A percentile compares a stretch with the other conserved stretches of the same genome.
Conservation (phyloP, 352 stramenopile genomes). For the Pythium utonaiense region DNA sequence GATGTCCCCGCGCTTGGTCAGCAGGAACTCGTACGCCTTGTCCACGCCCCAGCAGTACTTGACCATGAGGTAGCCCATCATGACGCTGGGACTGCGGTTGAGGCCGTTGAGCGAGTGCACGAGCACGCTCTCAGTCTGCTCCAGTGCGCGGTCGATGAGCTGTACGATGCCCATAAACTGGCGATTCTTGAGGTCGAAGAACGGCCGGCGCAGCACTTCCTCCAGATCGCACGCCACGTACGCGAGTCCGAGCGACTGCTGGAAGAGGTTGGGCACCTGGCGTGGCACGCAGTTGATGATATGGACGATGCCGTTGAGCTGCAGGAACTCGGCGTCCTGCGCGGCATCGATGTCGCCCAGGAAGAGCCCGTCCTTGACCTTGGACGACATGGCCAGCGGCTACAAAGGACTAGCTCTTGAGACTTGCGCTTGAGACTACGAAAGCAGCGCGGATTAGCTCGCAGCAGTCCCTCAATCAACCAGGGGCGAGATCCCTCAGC, state of each 20-base stretch:
- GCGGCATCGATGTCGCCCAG: constrained; percentile 91
- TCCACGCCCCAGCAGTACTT: constrained; percentile 92
- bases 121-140: constrained; percentile 83
- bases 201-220: constrained; percentile 55
- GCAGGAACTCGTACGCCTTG: constrained; percentile 90
- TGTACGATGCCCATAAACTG: constrained; percentile 81
- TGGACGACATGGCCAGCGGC: constrained; percentile 77
- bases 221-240: constrained; percentile 78
- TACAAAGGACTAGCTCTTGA: neutral
- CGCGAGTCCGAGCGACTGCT: constrained; percentile 76
- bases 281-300: constrained; percentile 91
- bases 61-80: constrained; percentile 90
- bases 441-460: neutral
- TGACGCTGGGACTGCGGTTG: constrained; percentile 77
- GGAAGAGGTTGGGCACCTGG: constrained; percentile 90
- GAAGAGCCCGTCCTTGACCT: constrained; percentile 94
- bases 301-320: constrained; percentile 91
- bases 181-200: constrained; percentile 83
- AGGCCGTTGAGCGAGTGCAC: constrained; percentile 85
- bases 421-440: neutral
- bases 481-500: no score
- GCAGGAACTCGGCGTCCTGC: constrained; percentile 91
- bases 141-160: constrained; percentile 76
- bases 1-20: constrained; percentile 85
- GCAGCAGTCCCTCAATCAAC: neutral